Evolutionary conservation across 768 basidiomycete genomes (phyloP).

Genomic region (Russula sp.): DNA sequence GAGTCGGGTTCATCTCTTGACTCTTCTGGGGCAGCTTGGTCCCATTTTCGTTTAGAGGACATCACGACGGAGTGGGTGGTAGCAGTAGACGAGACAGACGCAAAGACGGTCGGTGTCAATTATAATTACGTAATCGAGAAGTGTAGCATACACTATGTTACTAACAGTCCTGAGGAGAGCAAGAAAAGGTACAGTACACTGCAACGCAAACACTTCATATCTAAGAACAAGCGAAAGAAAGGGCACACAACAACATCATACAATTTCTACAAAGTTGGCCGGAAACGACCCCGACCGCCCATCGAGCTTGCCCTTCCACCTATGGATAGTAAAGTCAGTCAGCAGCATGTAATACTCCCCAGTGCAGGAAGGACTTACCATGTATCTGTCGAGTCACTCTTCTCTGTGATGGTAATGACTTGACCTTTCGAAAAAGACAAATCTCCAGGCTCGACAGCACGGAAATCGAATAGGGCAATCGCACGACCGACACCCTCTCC

Average conservation of each 20-base stretch:
- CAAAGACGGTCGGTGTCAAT: not conserved
- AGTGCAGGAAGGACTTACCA: conserved; percentile 42
- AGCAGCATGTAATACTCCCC: not conserved
- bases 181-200: no score
- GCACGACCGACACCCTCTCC: conserved; percentile 63
- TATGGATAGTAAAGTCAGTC: conserved; percentile 27
- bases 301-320: conserved; percentile 73
- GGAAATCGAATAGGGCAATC: conserved; percentile 68
- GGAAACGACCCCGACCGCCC: conserved; percentile 67
- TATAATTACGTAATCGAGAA: not conserved
- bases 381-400: conserved; percentile 65
- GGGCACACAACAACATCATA: conserved; percentile 24
- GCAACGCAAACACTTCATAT: no score
- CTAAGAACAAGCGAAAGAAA: not conserved
- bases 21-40: conserved; percentile 50
- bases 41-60: conserved; percentile 82
- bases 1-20: conserved; percentile 37
- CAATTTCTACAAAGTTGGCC: conserved; percentile 77
- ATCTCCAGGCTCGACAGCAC: conserved; percentile 71
- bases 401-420: conserved; percentile 61
- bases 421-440: conserved; percentile 73
- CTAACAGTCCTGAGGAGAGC: no score
- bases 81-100: not conserved
- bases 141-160: no score
- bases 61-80: conserved; percentile 30